Evolutionary conservation across 352 stramenopile genomes (phyloP).

Genomic region (Blastocystis sp.): DNA sequence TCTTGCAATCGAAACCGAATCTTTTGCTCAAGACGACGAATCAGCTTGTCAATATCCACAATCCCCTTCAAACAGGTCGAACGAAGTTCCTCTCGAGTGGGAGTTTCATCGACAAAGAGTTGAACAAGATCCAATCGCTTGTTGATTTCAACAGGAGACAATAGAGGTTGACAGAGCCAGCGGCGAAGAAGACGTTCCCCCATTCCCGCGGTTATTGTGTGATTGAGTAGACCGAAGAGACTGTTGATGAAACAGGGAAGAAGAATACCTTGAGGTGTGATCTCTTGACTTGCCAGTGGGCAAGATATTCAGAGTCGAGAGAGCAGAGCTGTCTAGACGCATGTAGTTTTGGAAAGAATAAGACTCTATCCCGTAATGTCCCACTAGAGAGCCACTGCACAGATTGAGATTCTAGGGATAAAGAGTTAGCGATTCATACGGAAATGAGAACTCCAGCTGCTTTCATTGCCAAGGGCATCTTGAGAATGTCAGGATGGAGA

Average conservation of each 20-base stretch:
- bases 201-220: slow-evolving; percentile 30
- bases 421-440: neutral
- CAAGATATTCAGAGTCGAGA: slow-evolving; percentile 84
- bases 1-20: slow-evolving; percentile 20
- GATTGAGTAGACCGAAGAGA: slow-evolving; percentile 51
- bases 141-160: slow-evolving; percentile 78
- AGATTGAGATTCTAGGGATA: slow-evolving; percentile 28
- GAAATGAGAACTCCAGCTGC: slow-evolving; percentile 63
- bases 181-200: slow-evolving; percentile 77
- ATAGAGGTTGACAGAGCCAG: slow-evolving; percentile 92
- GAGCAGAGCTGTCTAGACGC: slow-evolving; percentile 82
- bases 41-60: slow-evolving; percentile 67
- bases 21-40: neutral
- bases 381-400: neutral
- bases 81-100: slow-evolving; percentile 75
- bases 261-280: slow-evolving; percentile 64
- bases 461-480: slow-evolving; percentile 72
- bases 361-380: neutral
- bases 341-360: slow-evolving; percentile 71
- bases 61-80: slow-evolving; percentile 39
- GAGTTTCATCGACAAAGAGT: slow-evolving; percentile 81
- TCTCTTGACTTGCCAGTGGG: slow-evolving; percentile 69
- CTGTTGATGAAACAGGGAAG: neutral
- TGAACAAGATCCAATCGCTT: slow-evolving; percentile 82
- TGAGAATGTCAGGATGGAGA: slow-evolving; percentile 71